Evolutionary conservation across 495 filamentous ascomycete species (phyloP).

Genomic region (Aspergillus asperescens): DNA sequence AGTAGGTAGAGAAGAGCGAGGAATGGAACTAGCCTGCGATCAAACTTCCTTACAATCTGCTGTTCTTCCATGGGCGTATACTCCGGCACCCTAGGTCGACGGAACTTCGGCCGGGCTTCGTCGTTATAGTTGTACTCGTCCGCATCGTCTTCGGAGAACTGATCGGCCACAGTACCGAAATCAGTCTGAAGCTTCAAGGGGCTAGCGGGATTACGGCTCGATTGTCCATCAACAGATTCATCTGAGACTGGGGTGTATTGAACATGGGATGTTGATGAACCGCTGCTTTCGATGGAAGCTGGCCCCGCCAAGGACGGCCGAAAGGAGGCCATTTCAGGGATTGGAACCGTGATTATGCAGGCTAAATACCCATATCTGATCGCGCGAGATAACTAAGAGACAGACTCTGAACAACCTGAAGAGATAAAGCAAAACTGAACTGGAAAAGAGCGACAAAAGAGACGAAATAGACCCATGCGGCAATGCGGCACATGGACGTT

Average conservation of each 20-base stretch:
- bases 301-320: conserved; percentile 25
- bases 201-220: conserved; percentile 18
- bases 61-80: conserved; percentile 75
- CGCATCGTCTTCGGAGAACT: conserved; percentile 17
- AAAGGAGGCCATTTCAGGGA: conserved; percentile 23
- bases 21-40: conserved; percentile 70
- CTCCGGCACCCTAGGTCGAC: conserved; percentile 13
- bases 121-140: conserved; percentile 30
- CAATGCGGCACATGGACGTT: conserved; percentile 5
- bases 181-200: conserved; percentile 35
- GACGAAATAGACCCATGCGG: neutral
- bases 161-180: conserved; percentile 20
- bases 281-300: conserved; percentile 25
- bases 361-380: conserved; percentile 4
- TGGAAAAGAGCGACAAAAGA: neutral
- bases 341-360: neutral
- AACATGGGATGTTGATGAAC: conserved; percentile 25
- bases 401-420: neutral
- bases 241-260: conserved; percentile 38
- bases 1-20: conserved; percentile 77
- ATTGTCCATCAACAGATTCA: conserved; percentile 29
- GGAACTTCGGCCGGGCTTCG: conserved; percentile 24
- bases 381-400: neutral
- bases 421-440: neutral
- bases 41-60: conserved; percentile 66